A percentile compares a stretch with the other conserved stretches of the same genome.
Conservation (phyloP, 176 grass and related monocot species). For the Chrysopogon serrulatus region DNA sequence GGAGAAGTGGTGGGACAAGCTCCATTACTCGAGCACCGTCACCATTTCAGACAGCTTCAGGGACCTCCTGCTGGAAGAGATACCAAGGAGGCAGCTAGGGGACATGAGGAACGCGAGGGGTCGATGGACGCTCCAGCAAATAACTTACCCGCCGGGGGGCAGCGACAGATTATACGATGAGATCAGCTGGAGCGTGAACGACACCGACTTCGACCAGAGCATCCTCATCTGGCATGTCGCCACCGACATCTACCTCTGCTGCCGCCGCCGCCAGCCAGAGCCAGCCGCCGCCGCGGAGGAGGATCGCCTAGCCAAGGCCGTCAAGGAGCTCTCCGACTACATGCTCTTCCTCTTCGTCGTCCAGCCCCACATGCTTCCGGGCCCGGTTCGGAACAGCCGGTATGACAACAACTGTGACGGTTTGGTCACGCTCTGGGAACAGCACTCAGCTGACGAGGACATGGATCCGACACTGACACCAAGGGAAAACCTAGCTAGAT, state of each 20-base stretch:
- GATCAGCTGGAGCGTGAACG: not conserved
- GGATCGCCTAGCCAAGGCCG: not conserved
- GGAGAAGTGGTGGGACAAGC: not conserved
- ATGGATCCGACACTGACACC: not conserved
- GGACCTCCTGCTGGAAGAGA: not conserved
- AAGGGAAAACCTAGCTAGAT: not conserved
- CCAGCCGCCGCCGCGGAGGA: too few species aligned
- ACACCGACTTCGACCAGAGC: not conserved
- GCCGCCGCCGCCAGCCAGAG: not conserved
- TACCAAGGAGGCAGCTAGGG: not conserved
- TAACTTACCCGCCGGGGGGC: not conserved
- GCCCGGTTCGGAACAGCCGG: not conserved
- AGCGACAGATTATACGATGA: not conserved
- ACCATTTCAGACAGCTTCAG: not conserved
- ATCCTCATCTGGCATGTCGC: constrained; percentile 2
- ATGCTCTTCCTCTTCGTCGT: too few species aligned
- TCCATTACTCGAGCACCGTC: not conserved
- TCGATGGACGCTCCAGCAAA: not conserved
- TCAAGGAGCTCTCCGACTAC: not conserved
- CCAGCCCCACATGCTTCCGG: not conserved
- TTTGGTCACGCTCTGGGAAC: not conserved
- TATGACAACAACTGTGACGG: not conserved
- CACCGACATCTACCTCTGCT: not conserved
- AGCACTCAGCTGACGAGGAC: not conserved
- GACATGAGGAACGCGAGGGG: not conserved